Percentiles rank a stretch among this genome's conserved stretches.
Evolutionary conservation across 192 early-diverging fungal species (phyloP).

Genomic region (Coemansia sp.): DNA sequence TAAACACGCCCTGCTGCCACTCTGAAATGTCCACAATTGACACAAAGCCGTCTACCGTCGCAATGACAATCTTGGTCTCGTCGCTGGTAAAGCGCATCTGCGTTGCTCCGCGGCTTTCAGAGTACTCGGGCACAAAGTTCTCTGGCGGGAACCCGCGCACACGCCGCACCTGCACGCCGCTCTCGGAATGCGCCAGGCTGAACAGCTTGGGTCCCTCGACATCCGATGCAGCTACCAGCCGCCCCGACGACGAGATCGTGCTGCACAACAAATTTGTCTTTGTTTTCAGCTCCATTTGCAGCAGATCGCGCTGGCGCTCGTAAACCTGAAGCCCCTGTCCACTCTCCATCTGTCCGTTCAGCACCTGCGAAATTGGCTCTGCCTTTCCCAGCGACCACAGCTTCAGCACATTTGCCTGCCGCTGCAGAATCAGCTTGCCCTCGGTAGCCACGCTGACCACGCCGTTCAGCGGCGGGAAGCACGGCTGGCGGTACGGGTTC

Average conservation of each 20-base stretch:
- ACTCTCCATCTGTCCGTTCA: constrained; percentile 41
- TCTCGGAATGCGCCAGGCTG: constrained; percentile 40
- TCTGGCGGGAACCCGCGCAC: constrained; percentile 41
- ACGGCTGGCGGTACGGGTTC: constrained; percentile 61
- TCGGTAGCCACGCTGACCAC: constrained; percentile 61
- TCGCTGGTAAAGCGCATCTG: constrained; percentile 77
- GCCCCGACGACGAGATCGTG: constrained; percentile 77
- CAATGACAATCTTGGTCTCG: constrained; percentile 70
- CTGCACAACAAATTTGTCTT: constrained; percentile 66
- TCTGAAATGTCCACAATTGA: constrained; percentile 70
- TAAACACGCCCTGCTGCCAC: constrained; percentile 59
- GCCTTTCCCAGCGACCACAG: constrained; percentile 80
- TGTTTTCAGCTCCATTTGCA: constrained; percentile 75
- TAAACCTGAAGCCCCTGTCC: constrained; percentile 52
- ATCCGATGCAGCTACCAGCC: constrained; percentile 81
- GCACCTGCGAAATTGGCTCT: constrained; percentile 19
- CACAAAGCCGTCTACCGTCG: constrained; percentile 71
- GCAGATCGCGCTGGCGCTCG: constrained; percentile 64
- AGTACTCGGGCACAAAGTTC: constrained; percentile 47
- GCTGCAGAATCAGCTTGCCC: constrained; percentile 61
- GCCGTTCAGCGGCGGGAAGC: constrained; percentile 60
- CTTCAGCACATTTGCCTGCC: constrained; percentile 65
- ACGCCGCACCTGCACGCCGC: constrained; percentile 29
- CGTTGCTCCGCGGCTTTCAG: constrained; percentile 59
- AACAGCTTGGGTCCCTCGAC: constrained; percentile 67